A percentile compares a stretch with the other conserved stretches of the same genome.
phyloP scores from a whole-genome alignment of 2,329 filamentous ascomycete genomes.

The Phyllosticta capitalensis region DNA sequence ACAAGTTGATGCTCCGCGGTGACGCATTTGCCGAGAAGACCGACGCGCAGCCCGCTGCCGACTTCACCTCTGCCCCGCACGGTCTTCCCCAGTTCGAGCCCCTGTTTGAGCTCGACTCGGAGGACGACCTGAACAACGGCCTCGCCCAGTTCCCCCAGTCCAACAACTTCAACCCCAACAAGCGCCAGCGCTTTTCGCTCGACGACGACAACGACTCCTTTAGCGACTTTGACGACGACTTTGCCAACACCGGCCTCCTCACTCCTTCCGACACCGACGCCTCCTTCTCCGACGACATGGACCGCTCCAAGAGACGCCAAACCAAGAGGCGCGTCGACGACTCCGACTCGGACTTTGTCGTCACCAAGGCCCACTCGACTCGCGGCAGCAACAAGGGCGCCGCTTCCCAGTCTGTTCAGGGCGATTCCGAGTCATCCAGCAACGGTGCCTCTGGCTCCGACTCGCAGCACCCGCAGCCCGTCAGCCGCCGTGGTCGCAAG shows the following conservation, averaged over 20 bases:
- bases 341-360: slow-evolving; percentile 24
- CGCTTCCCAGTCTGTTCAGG: slow-evolving; percentile 26
- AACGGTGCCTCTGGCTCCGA: slow-evolving; percentile 37
- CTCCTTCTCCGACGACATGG: slow-evolving; percentile 26
- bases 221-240: slow-evolving; percentile 63
- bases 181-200: slow-evolving; percentile 58
- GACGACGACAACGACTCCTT: slow-evolving; percentile 70
- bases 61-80: slow-evolving; percentile 42
- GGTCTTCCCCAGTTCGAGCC: slow-evolving; percentile 70
- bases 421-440: slow-evolving; percentile 29
- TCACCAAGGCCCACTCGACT: slow-evolving; percentile 25
- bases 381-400: slow-evolving; percentile 22
- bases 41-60: slow-evolving; percentile 25
- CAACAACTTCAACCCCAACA: slow-evolving; percentile 50
- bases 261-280: slow-evolving; percentile 50
- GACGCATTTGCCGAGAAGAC: slow-evolving; percentile 26
- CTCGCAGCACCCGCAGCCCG: slow-evolving; percentile 37
- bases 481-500: slow-evolving; percentile 92
- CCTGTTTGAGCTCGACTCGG: slow-evolving; percentile 81
- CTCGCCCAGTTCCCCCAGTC: slow-evolving; percentile 59
- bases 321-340: slow-evolving; percentile 25
- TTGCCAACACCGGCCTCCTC: slow-evolving; percentile 52
- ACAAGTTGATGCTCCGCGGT: slow-evolving; percentile 42
- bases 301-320: slow-evolving; percentile 14
- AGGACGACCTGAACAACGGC: slow-evolving; percentile 74